Base-by-base conservation (phyloP, 495 filamentous ascomycete species). In the Chaetomium cochliodes region DNA sequence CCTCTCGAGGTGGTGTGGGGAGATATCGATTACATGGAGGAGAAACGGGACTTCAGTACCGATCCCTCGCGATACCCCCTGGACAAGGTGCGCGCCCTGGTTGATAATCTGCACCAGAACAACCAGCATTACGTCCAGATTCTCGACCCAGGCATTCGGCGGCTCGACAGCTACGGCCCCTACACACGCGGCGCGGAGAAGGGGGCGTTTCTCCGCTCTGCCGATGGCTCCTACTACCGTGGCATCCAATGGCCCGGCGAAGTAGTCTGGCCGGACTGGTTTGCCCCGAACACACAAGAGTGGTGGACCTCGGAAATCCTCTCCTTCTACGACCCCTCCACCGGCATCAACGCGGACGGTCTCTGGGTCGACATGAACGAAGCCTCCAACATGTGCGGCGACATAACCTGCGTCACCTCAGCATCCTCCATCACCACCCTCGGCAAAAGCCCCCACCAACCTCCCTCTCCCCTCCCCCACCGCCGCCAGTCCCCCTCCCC, bases 1-100 rank as follows among this genome's bases (percentile, higher is more conserved):
- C 92, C 92, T 0, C 76, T 96, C 7, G 92, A 96, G 75, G 92
- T 90, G 0, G 90, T 94, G 84, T 96, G 92, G 92, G 93, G 87
- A 1, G 91, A 94, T 69, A 94, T 94, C 62, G 86, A 92, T 68
- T 92, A 93, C 74, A 92, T 93, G 90, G 77, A 87, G 64, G 62
- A 60, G 8, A 58, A 62, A 9, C 67, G 77, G 72, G 84, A 92
- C 58, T 94, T 97, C 74, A 89, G 88, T 1, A 77, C 90, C 2
- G 91, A 93, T 68, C 84, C 87, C 0, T 76, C 85, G 1, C 81
- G 88, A 26, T 96, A 88, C 75, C 86, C 90, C 0, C 54, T 91
- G 4, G 70, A 84, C 11, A 84, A 81, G 68, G 82, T 93, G 77
- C 87, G 84, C 25, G 82, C 85, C 58, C 69, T 96, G 15, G 85